phyloP scores from a whole-genome alignment of 257 asterid species.

The Capsicum rhomboideum region DNA sequence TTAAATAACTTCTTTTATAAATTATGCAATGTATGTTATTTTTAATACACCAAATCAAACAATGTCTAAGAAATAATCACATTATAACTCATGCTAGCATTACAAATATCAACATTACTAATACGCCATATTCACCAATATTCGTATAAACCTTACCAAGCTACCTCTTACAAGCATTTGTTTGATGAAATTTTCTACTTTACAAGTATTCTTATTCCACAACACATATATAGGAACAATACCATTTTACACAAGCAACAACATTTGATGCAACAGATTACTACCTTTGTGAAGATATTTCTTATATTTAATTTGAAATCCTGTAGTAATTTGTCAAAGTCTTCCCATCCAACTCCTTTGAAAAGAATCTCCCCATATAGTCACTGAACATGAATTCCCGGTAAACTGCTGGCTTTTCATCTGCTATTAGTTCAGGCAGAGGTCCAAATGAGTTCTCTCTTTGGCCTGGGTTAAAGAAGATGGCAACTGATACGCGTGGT shows the following conservation, averaged over 20 bases:
- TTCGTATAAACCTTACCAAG: too few species aligned
- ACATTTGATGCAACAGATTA: neutral
- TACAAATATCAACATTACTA: too few species aligned
- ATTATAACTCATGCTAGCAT: too few species aligned
- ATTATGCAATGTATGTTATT: too few species aligned
- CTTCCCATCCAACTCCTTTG: constrained; percentile 44
- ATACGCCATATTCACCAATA: too few species aligned
- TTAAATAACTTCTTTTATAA: too few species aligned
- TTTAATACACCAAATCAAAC: too few species aligned
- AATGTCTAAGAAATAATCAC: too few species aligned
- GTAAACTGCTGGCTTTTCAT: constrained; percentile 26
- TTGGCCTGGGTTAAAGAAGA: constrained; percentile 30
- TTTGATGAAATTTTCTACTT: neutral
- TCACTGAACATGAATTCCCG: constrained; percentile 19
- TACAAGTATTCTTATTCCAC: neutral
- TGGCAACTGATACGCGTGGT: constrained; percentile 30
- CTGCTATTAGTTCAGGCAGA: constrained; percentile 17
- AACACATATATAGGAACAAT: neutral
- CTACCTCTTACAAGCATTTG: neutral
- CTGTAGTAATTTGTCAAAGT: constrained; percentile 29
- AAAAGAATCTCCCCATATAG: constrained; percentile 26
- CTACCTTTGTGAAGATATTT: neutral
- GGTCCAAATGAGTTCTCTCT: constrained; percentile 30
- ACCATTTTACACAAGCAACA: neutral
- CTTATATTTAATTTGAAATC: neutral